Evolutionary conservation across 106 monocot genomes (phyloP).

Genomic region (Dioscorea zingiberensis): DNA sequence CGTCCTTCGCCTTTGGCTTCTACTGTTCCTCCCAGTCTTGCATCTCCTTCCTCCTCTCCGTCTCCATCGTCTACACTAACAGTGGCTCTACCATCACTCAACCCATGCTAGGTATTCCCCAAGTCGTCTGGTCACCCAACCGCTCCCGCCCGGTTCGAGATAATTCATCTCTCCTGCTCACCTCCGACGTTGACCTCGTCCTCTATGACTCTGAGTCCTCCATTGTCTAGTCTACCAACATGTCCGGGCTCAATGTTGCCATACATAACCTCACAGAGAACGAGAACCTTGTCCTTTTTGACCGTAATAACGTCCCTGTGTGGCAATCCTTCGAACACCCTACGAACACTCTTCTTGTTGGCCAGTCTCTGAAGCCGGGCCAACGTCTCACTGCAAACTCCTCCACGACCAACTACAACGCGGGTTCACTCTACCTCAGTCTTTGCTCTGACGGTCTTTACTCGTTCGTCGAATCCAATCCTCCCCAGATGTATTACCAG

Average conservation of each 20-base stretch:
- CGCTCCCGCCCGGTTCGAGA: constrained; percentile 23
- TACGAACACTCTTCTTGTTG: constrained; percentile 39
- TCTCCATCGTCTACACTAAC: constrained; percentile 38
- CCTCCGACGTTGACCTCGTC: constrained; percentile 39
- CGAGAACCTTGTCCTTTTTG: constrained; percentile 44
- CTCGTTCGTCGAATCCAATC: constrained; percentile 15
- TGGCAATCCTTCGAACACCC: constrained; percentile 54
- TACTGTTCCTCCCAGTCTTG: constrained; percentile 18
- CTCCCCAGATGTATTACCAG: constrained; percentile 21
- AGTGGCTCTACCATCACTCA: background rate
- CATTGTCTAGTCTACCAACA: constrained; percentile 43
- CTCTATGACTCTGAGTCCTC: constrained; percentile 31
- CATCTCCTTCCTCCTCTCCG: constrained; percentile 29
- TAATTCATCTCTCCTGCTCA: constrained; percentile 46
- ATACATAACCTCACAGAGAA: constrained; percentile 23
- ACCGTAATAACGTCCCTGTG: constrained; percentile 3
- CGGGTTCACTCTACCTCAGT: constrained; percentile 19
- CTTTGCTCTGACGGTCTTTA: constrained; percentile 1
- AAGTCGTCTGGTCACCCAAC: constrained; percentile 60
- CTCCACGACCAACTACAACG: constrained; percentile 4
- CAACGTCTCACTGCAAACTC: constrained; percentile 21
- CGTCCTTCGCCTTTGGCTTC: constrained; percentile 38
- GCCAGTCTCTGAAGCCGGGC: constrained; percentile 27
- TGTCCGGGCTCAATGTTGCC: constrained; percentile 23
- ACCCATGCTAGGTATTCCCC: background rate